These are phyloP conservation scores for Rhizophora apiculata DNA, from an alignment of 345 rosid species.

Conservation along the genomic window DNA sequence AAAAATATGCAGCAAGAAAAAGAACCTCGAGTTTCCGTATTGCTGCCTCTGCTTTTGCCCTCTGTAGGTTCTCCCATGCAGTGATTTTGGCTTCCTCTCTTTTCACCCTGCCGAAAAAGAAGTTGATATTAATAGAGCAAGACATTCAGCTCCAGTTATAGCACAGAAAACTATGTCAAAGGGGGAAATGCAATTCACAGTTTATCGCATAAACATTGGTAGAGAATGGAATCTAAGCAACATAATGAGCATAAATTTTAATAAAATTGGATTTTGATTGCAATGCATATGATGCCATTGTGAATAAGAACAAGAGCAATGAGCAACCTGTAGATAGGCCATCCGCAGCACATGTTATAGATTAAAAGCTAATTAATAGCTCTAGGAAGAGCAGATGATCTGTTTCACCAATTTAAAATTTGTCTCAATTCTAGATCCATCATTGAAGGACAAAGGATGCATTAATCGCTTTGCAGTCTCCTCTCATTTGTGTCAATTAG, in stretches of 20 bases:
- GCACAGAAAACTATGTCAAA: too few relatives aligned
- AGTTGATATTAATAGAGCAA: neutral
- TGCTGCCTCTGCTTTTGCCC: conserved; percentile 95
- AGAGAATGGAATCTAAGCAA: too few relatives aligned
- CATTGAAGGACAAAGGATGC: neutral
- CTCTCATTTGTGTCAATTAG: too few relatives aligned
- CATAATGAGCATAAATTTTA: too few relatives aligned
- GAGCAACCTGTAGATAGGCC: neutral
- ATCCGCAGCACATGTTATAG: neutral
- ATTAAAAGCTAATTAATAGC: neutral
- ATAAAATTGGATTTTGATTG: too few relatives aligned
- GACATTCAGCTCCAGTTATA: neutral
- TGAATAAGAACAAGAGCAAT: neutral
- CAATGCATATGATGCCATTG: neutral
- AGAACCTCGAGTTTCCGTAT: conserved; percentile 90
- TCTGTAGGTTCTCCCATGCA: conserved; percentile 98
- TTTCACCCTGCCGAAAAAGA: conserved; percentile 44
- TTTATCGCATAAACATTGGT: too few relatives aligned
- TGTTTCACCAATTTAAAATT: neutral
- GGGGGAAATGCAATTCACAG: too few relatives aligned
- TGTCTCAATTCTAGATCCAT: neutral
- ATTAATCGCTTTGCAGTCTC: too few relatives aligned
- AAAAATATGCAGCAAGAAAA: conserved; percentile 19
- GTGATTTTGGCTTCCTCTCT: conserved; percentile 87
- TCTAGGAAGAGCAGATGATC: neutral